phyloP scores from a whole-genome alignment of 208 protist species.

The Wallacemonas sp. region DNA sequence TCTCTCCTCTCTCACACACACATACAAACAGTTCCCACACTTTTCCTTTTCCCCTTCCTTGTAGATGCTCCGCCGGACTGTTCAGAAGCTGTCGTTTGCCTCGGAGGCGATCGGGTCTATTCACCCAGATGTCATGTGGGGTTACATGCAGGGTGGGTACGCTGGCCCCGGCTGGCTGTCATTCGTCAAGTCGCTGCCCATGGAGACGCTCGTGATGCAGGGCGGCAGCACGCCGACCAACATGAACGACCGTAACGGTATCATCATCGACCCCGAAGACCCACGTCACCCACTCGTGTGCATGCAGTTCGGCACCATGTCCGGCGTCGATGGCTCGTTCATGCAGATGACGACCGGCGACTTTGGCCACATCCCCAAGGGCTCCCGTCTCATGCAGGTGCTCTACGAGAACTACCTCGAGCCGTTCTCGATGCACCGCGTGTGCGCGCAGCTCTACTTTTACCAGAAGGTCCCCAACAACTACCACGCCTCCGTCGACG shows the following conservation, averaged over 20 bases:
- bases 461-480: conserved; percentile 90
- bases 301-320: conserved; percentile 68
- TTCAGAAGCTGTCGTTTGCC: conserved; percentile 28
- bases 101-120: conserved; percentile 70
- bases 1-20: no score
- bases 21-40: not conserved
- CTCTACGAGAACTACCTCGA: conserved; percentile 91
- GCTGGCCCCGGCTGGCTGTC: conserved; percentile 75
- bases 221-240: conserved; percentile 74
- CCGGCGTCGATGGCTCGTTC: conserved; percentile 63
- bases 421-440: conserved; percentile 87
- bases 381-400: conserved; percentile 82
- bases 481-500: conserved; percentile 80
- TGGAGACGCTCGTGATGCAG: conserved; percentile 76
- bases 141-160: conserved; percentile 81
- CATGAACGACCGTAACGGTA: conserved; percentile 78
- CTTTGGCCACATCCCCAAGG: conserved; percentile 55
- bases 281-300: conserved; percentile 72
- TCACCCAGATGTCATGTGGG: conserved; percentile 85
- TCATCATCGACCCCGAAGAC: conserved; percentile 82
- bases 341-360: conserved; percentile 67
- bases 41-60: conserved; percentile 6
- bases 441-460: conserved; percentile 83
- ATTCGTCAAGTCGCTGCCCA: conserved; percentile 71
- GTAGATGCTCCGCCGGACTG: conserved; percentile 72